phyloP scores from a whole-genome alignment of 2,329 filamentous ascomycete species.

The Trichoderma sp. region DNA sequence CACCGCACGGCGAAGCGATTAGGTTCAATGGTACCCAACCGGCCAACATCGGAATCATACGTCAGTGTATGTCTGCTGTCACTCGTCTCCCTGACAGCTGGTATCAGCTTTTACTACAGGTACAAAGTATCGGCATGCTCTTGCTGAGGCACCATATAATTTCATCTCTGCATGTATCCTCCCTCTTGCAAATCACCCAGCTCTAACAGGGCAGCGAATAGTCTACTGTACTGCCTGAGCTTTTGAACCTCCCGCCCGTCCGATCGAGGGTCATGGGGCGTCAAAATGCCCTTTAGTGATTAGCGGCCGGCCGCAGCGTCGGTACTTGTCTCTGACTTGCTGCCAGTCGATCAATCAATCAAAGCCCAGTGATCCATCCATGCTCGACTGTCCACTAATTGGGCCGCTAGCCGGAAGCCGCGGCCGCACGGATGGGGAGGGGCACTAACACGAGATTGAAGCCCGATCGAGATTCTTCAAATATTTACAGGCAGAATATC shows the following conservation, averaged over 20 bases:
- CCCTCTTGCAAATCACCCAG: neutral
- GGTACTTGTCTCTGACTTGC: slow-evolving; percentile 3
- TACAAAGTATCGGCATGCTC: neutral
- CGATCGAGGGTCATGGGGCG: slow-evolving; percentile 13
- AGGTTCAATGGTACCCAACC: neutral
- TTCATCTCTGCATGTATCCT: neutral
- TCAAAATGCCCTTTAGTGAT: neutral
- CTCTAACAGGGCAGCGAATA: neutral
- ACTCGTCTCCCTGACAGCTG: neutral
- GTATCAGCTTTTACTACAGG: neutral
- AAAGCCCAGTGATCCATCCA: neutral
- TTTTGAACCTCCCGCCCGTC: neutral
- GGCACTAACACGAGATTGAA: neutral
- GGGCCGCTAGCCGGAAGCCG: slow-evolving; percentile 2
- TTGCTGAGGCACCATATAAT: neutral
- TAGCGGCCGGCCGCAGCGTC: slow-evolving; percentile 9
- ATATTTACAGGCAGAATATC: neutral
- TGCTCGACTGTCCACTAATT: neutral
- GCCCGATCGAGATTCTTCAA: neutral
- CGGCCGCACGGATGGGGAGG: slow-evolving; percentile 10
- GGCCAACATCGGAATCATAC: neutral
- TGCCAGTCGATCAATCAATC: neutral
- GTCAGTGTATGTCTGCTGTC: neutral
- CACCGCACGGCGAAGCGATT: neutral
- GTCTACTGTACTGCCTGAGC: neutral